A percentile compares a stretch with the other conserved stretches of the same genome.
Evolutionary conservation across 768 basidiomycete species (phyloP).

Genomic region (Mycena kentingensis): DNA sequence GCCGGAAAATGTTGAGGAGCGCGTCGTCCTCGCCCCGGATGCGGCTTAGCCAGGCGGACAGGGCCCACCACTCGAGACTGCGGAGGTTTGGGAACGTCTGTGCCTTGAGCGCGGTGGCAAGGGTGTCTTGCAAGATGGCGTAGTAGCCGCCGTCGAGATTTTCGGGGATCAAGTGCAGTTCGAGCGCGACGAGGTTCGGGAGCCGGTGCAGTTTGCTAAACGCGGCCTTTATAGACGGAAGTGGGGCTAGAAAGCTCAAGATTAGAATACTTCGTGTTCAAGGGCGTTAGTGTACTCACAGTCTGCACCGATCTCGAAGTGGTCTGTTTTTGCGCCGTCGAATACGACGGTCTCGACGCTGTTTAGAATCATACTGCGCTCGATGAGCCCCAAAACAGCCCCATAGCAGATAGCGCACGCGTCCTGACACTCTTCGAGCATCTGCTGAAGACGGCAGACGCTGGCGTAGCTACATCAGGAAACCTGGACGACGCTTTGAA

Average conservation of each 20-base stretch:
- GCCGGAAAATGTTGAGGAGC: too few species aligned
- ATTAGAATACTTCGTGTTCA: background rate
- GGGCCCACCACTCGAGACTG: too few species aligned
- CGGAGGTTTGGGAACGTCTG: too few species aligned
- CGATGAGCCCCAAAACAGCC: background rate
- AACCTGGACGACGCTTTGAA: too few species aligned
- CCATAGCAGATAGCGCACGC: background rate
- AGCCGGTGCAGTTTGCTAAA: conserved; percentile 8
- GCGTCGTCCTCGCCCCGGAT: too few species aligned
- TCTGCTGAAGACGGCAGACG: background rate
- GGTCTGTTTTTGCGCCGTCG: conserved; percentile 6
- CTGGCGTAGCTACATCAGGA: background rate
- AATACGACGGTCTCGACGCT: conserved; percentile 5
- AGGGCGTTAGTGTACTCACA: background rate
- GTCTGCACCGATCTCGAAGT: conserved; percentile 13
- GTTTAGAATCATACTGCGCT: conserved; percentile 10
- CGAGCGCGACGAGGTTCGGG: conserved; percentile 1
- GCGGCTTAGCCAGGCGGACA: too few species aligned
- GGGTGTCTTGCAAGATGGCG: too few species aligned
- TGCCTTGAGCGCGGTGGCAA: too few species aligned
- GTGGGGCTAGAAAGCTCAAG: background rate
- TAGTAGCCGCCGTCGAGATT: too few species aligned
- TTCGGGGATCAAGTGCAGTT: conserved; percentile 6
- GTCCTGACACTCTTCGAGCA: conserved; percentile 8
- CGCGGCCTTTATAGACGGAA: background rate